These are phyloP conservation scores for Mortierella sp. DNA, from an alignment of 371 early-diverging fungal genomes.

Conservation along the genomic window DNA sequence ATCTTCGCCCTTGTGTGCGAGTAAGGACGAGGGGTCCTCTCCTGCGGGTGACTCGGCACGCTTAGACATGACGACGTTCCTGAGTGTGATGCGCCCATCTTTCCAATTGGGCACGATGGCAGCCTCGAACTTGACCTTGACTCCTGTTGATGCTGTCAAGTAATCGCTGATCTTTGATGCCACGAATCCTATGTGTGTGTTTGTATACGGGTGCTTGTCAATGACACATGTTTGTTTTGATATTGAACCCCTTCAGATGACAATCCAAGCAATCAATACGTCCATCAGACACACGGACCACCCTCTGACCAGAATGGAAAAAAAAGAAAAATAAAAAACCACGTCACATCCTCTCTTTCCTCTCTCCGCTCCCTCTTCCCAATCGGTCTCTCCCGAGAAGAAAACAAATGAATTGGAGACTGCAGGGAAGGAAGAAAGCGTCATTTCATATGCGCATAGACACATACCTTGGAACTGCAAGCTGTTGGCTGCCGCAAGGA, in stretches of 20 bases:
- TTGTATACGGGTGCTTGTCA: not conserved
- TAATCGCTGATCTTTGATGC: constrained; percentile 84
- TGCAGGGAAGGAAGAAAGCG: not conserved
- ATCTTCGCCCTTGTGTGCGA: constrained; percentile 46
- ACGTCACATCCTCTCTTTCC: not conserved
- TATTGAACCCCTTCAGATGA: not conserved
- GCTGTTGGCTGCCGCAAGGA: constrained; percentile 88
- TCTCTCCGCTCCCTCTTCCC: not conserved
- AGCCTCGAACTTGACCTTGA: constrained; percentile 89
- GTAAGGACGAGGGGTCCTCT: not conserved
- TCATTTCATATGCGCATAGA: not conserved
- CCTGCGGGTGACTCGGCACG: constrained; percentile 24
- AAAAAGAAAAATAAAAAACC: not conserved
- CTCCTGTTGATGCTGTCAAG: constrained; percentile 87
- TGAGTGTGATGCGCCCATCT: constrained; percentile 89
- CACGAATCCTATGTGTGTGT: constrained; percentile 76
- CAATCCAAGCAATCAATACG: not conserved
- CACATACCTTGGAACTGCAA: constrained; percentile 88
- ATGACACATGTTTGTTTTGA: not conserved
- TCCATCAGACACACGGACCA: constrained; percentile 46
- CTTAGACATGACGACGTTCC: constrained; percentile 76
- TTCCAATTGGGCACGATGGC: constrained; percentile 96
- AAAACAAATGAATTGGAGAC: not conserved
- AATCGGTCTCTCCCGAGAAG: constrained; percentile 14
- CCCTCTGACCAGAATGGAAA: constrained; percentile 7